Percentiles rank a stretch among this genome's conserved stretches.
phyloP scores from a whole-genome alignment of 1,139 yeast species.

The Zhuliangozyma parablackwelliae region DNA sequence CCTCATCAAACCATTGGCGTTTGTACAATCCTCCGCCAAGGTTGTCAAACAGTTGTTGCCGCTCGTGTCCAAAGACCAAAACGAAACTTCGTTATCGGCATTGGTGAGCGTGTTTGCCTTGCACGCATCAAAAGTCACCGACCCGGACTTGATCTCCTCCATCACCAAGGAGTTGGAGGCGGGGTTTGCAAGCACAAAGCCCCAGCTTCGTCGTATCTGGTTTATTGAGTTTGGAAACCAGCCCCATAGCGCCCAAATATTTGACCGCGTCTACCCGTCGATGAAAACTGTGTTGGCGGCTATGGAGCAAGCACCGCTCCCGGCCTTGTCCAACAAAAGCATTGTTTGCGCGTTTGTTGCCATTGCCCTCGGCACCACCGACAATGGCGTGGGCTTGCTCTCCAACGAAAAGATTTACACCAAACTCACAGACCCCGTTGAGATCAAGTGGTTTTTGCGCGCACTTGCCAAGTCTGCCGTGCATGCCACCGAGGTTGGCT shows the following conservation, averaged over 20 bases:
- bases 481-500: too few species aligned
- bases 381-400: constrained; percentile 18
- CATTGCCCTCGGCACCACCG: neutral
- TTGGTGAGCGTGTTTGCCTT: constrained; percentile 48
- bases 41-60: constrained; percentile 45
- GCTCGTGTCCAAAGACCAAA: constrained; percentile 64
- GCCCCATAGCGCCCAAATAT: neutral
- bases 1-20: constrained; percentile 11
- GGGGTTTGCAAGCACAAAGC: constrained; percentile 67
- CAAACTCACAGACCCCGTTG: constrained; percentile 42
- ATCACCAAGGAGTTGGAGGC: constrained; percentile 6
- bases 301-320: constrained; percentile 44
- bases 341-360: constrained; percentile 47
- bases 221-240: constrained; percentile 44
- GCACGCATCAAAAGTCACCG: constrained; percentile 23
- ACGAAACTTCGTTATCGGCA: constrained; percentile 56
- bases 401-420: constrained; percentile 44
- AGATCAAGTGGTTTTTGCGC: constrained; percentile 49
- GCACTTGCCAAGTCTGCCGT: constrained; percentile 23
- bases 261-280: too few species aligned
- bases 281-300: constrained; percentile 31
- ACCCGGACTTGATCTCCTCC: constrained; percentile 10
- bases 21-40: constrained; percentile 23
- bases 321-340: constrained; percentile 45
- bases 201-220: constrained; percentile 67